Evolutionary conservation across 2,329 filamentous ascomycete genomes (phyloP), one percentile per base, ranked within the genome.

Genomic region (Aspergillus cejpii): DNA sequence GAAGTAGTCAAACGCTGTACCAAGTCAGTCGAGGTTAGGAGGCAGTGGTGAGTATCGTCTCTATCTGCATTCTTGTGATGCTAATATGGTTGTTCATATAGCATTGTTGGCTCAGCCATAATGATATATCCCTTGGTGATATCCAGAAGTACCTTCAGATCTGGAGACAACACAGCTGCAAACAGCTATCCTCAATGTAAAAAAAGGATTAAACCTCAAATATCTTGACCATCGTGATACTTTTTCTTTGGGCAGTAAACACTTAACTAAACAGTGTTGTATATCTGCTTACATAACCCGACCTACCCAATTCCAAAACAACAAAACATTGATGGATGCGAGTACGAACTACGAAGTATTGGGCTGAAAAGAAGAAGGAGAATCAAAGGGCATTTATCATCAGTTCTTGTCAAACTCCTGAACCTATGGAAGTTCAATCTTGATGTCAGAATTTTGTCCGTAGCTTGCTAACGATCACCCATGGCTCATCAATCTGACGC

Each of bases 401-500:
- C 17, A 34, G 17, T 17, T 19, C 15, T 12, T 29, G n/a, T n/a
- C n/a, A 12, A 29, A 12, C 11, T 29, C 11, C 24, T 10, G 2
- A 12, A 14, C 17, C 10, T 17, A 12, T n/a, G 31, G 31, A 5
- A 19, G 17, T 19, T 20, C 10, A 26, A 14, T 14, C 6, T 39
- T 28, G 23, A 27, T 11, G 21, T 17, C 37, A 26, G 37, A 24
- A 8, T n/a, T 31, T 15, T 8, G 28, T 12, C n/a, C 17, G 28
- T 31, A 31, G 28, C 14, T 31, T 14, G n/a, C 15, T 12, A 31
- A 14, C 28, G 28, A 31, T 31, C 28, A 28, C 39, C 49, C 40
- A 64, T 64, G 61, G 52, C 57, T 43, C 52, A 40, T 28, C 50
- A 26, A 5, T 43, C 24, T 42, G 43, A 52, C 43, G 23, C 23